Evolutionary conservation across 2,329 filamentous ascomycete genomes (phyloP), one percentile per base, ranked within the genome.

Genomic region (Onygena corvina): DNA sequence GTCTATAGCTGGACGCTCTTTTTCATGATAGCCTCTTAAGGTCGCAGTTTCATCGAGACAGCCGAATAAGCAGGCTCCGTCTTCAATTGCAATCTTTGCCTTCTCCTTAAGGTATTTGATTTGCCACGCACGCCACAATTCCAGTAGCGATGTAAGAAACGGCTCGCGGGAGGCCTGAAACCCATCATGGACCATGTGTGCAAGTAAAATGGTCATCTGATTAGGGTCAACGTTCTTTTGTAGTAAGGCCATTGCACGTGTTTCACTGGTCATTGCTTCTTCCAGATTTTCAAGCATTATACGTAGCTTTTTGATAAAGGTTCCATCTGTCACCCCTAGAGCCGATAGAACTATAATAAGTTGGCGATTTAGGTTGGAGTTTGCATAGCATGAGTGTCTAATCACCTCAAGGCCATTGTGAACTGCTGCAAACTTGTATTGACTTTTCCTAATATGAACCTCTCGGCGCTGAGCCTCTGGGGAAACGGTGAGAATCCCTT

Each of bases 91-190:
- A 36, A 98, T 86, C 23, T 84, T 83, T 0, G 90, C 88, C 58
- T 95, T 96, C 57, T 96, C 88, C 58, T 94, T 95, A 14, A 98
- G 75, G 9, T 84, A 76, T 60, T 94, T 94, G 56, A 94, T 77
- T 0, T 83, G 86, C 85, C 86, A 96, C 1, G 86, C 79, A 54
- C 84, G 76, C 90, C 92, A 98, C 0, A 96, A 72, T 30, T 80
- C 77, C 8, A 98, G 69, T 6, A 94, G 65, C 0, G 87, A 88
- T 52, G 80, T 75, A 18, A 88, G 73, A 63, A 96, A 96, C 0
- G 90, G 90, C 51, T 98, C 92, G 11, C 71, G 66, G 0, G 68
- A 64, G 1, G 72, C 65, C 74, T 89, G 84, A 67, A 98, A 96
- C 0, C 86, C 87, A 53, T 85, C 80, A 1, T 75, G 67, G 25